Conservation (phyloP, 495 filamentous ascomycete genomes). For the Letharia lupina region DNA sequence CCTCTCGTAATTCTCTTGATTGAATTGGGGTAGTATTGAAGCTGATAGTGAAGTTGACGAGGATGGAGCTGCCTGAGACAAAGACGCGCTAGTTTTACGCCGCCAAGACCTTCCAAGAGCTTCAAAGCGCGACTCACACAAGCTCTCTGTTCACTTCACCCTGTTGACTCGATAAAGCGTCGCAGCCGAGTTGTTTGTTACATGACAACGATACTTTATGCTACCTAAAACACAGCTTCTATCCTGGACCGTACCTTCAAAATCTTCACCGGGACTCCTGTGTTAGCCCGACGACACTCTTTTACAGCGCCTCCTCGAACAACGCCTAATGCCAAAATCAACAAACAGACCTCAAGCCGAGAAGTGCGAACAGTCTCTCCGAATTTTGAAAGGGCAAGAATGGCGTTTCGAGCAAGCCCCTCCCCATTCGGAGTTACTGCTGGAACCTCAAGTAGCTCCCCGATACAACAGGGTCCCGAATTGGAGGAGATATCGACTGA, state of each 20-base stretch:
- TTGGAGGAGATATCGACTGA: constrained; percentile 54
- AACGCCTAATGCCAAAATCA: constrained; percentile 11
- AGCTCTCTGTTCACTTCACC: background rate
- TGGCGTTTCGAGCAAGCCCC: constrained; percentile 58
- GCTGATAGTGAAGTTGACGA: constrained; percentile 13
- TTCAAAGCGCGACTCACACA: background rate
- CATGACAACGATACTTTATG: background rate
- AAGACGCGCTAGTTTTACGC: constrained; percentile 10
- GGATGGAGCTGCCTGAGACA: constrained; percentile 19
- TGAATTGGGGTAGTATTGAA: background rate
- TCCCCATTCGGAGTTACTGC: constrained; percentile 29
- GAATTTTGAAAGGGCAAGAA: constrained; percentile 41
- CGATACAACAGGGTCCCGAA: constrained; percentile 44
- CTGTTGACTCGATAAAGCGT: background rate
- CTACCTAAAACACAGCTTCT: background rate
- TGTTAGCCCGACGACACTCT: constrained; percentile 23
- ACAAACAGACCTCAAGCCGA: constrained; percentile 7
- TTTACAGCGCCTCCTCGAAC: constrained; percentile 20
- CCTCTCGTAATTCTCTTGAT: background rate
- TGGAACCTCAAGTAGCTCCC: constrained; percentile 10
- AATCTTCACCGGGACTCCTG: constrained; percentile 19
- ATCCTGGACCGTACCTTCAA: constrained; percentile 22
- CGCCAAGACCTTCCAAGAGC: constrained; percentile 13
- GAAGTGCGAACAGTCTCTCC: constrained; percentile 32
- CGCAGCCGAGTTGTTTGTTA: background rate